phyloP scores from a whole-genome alignment of 83 land plant genomes.

The Picea engelmannii region DNA sequence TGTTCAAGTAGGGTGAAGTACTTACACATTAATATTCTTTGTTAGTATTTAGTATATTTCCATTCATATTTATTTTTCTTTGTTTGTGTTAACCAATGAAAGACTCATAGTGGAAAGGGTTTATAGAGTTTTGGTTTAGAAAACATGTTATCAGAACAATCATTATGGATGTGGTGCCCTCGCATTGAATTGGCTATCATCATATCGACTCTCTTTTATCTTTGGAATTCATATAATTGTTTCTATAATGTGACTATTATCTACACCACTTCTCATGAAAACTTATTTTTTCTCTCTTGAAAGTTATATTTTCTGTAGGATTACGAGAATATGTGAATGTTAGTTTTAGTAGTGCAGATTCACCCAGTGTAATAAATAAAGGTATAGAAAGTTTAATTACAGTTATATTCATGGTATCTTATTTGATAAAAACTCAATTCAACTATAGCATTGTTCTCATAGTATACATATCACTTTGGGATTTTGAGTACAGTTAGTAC shows the following conservation, averaged over 20 bases:
- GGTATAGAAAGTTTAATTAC: too few species aligned
- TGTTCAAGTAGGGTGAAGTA: too few species aligned
- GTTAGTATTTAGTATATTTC: too few species aligned
- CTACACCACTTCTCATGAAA: background rate
- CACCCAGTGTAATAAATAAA: background rate
- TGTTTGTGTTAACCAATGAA: background rate
- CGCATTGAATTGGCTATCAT: too few species aligned
- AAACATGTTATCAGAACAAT: background rate
- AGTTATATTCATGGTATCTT: too few species aligned
- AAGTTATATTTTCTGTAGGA: background rate
- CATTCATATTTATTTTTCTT: background rate
- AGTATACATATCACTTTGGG: too few species aligned
- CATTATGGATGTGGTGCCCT: background rate
- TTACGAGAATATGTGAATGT: background rate
- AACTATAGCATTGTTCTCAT: too few species aligned
- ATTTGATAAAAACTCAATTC: too few species aligned
- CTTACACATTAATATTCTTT: too few species aligned
- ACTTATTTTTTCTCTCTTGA: background rate
- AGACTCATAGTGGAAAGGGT: background rate
- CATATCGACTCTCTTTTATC: too few species aligned
- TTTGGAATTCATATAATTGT: too few species aligned
- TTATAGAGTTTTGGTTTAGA: background rate
- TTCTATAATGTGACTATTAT: background rate
- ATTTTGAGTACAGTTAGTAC: too few species aligned
- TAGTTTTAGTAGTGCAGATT: background rate